These are phyloP conservation scores for Mycosphaerella sp. DNA, from an alignment of 2,329 filamentous ascomycete species.

Conservation along the genomic window DNA sequence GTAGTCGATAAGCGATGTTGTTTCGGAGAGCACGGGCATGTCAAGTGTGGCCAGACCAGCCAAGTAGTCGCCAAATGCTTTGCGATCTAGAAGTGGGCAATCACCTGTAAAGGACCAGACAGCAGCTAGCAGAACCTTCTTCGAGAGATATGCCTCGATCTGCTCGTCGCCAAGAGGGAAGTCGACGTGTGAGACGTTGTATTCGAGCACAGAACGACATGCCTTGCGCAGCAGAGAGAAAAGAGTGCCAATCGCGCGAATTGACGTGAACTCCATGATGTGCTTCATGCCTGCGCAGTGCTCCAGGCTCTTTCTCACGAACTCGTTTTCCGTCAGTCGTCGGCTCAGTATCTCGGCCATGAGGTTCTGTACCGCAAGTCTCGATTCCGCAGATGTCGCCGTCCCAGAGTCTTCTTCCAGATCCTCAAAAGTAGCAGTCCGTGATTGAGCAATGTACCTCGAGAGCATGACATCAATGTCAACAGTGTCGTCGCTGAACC, in stretches of 20 bases:
- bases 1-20: conserved; percentile 87
- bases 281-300: conserved; percentile 75
- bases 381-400: conserved; percentile 45
- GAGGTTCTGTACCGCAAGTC: conserved; percentile 70
- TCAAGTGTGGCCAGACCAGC: conserved; percentile 79
- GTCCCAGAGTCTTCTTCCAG: conserved; percentile 86
- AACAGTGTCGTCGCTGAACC: conserved; percentile 98
- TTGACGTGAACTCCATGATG: conserved; percentile 97
- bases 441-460: conserved; percentile 81
- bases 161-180: conserved; percentile 89
- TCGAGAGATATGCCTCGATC: conserved; percentile 80
- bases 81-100: conserved; percentile 80
- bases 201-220: conserved; percentile 86
- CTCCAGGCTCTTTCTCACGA: conserved; percentile 70
- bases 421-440: conserved; percentile 82
- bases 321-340: conserved; percentile 70
- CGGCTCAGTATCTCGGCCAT: conserved; percentile 72
- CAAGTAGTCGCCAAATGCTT: conserved; percentile 79
- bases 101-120: conserved; percentile 97
- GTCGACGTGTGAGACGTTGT: conserved; percentile 89
- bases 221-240: conserved; percentile 95
- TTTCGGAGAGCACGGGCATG: conserved; percentile 65
- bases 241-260: conserved; percentile 82
- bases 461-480: conserved; percentile 85
- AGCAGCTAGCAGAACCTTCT: conserved; percentile 85